Conservation (phyloP, 495 filamentous ascomycete species). For the Parathielavia appendiculata region DNA sequence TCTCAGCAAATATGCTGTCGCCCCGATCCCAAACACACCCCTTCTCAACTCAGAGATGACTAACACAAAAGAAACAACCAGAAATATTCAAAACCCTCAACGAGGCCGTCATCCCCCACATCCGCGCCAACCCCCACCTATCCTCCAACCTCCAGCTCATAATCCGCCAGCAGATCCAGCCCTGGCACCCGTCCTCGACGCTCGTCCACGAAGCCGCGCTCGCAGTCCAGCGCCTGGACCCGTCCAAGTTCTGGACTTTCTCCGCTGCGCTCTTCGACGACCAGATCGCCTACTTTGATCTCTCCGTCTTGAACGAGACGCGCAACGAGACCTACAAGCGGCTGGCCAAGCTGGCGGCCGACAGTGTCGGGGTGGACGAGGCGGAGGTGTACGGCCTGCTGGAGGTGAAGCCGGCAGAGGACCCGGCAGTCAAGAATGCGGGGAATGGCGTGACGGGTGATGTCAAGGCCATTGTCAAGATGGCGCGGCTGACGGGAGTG, state of each 20-base stretch:
- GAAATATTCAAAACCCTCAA: conserved; percentile 57
- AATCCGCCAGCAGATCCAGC: conserved; percentile 88
- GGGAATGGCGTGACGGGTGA: conserved; percentile 85
- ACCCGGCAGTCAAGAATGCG: conserved; percentile 61
- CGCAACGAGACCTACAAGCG: conserved; percentile 80
- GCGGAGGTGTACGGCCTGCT: conserved; percentile 58
- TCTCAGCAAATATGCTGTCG: conserved; percentile 36
- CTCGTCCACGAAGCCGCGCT: conserved; percentile 81
- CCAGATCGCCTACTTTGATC: conserved; percentile 74
- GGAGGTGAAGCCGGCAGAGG: conserved; percentile 53
- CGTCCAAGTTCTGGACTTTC: conserved; percentile 75
- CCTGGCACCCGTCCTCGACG: conserved; percentile 90
- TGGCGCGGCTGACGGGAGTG: conserved; percentile 67
- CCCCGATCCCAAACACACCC: conserved; percentile 33
- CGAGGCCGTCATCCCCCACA: conserved; percentile 52
- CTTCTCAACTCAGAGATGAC: neutral
- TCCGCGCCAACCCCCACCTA: conserved; percentile 52
- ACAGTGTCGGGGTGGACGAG: conserved; percentile 61
- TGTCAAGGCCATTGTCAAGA: conserved; percentile 78
- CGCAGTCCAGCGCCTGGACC: conserved; percentile 59
- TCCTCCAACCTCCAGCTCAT: conserved; percentile 60
- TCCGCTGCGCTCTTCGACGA: conserved; percentile 63
- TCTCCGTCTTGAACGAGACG: conserved; percentile 71
- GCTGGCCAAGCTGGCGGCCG: conserved; percentile 61
- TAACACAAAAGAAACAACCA: conserved; percentile 7